Conservation (phyloP, 768 basidiomycete species). For the Tricholomella constricta region DNA sequence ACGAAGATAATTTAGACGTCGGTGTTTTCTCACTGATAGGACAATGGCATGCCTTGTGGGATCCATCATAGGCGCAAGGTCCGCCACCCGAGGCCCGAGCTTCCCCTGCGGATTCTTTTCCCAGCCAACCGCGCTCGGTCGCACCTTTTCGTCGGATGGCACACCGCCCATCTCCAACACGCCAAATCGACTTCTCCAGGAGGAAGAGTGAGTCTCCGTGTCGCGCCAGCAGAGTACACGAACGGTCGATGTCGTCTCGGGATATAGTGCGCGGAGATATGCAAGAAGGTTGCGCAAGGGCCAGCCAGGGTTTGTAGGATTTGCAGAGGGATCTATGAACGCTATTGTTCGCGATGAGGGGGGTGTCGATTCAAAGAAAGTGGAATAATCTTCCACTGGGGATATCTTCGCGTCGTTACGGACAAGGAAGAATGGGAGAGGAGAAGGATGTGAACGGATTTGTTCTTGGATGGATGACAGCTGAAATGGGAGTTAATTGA, state of each 20-base stretch:
- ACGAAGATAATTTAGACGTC: background rate
- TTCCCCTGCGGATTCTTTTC: slow-evolving; percentile 91
- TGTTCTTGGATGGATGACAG: slow-evolving; percentile 54
- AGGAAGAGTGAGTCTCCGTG: slow-evolving; percentile 44
- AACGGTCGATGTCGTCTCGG: slow-evolving; percentile 46
- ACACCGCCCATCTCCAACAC: slow-evolving; percentile 38
- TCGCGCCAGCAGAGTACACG: slow-evolving; percentile 82
- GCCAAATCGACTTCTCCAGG: slow-evolving; percentile 70
- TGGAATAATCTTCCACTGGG: slow-evolving; percentile 54
- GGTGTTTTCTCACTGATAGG: background rate
- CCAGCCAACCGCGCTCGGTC: slow-evolving; percentile 87
- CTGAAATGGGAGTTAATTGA: slow-evolving; percentile 29
- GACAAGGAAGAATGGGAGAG: slow-evolving; percentile 65
- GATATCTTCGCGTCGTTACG: slow-evolving; percentile 45
- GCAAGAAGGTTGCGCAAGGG: slow-evolving; percentile 90
- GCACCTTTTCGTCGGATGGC: slow-evolving; percentile 15
- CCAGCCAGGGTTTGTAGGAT: slow-evolving; percentile 80
- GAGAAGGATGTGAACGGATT: slow-evolving; percentile 37
- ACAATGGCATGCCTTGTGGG: slow-evolving; percentile 63
- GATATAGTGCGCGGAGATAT: slow-evolving; percentile 68
- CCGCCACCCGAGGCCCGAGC: slow-evolving; percentile 82
- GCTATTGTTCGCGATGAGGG: slow-evolving; percentile 43
- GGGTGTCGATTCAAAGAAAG: slow-evolving; percentile 52
- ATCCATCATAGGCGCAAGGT: slow-evolving; percentile 96
- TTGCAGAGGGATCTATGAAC: slow-evolving; percentile 86